Conservation (phyloP, 306 rosid genomes). For the Luffa aegyptiaca region DNA sequence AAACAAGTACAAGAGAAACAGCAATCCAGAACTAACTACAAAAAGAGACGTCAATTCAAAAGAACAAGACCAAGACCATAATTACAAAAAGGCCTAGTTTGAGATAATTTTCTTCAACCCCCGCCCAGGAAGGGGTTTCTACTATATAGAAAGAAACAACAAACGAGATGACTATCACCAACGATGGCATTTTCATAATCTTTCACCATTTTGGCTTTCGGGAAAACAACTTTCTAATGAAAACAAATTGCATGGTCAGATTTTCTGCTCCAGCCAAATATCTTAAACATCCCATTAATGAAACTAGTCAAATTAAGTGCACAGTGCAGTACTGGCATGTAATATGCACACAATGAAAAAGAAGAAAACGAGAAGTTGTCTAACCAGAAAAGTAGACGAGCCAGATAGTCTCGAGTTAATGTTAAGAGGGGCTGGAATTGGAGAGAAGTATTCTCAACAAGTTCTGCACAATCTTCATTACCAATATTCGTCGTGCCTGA, state of each 20-base stretch:
- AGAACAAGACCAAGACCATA: too few relatives aligned
- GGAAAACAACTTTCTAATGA: background rate
- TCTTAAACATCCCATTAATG: background rate
- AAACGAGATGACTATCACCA: background rate
- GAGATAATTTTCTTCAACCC: background rate
- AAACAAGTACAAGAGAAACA: too few relatives aligned
- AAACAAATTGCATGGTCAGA: background rate
- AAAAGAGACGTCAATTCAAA: too few relatives aligned
- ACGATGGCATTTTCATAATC: background rate
- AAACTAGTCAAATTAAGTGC: background rate
- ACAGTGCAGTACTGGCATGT: background rate
- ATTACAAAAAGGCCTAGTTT: too few relatives aligned
- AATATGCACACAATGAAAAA: background rate
- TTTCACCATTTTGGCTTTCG: background rate
- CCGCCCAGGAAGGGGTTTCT: background rate
- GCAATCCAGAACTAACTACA: too few relatives aligned
- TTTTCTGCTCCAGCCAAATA: background rate
- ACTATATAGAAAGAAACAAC: background rate
- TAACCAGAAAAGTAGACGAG: conserved; percentile 91
- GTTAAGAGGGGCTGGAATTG: conserved; percentile 76
- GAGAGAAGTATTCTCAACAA: conserved; percentile 71
- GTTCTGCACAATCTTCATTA: conserved; percentile 68
- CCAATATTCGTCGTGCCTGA: conserved; percentile 38
- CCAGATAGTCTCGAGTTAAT: conserved; percentile 72
- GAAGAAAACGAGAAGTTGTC: conserved; percentile 16